A percentile compares a stretch with the other conserved stretches of the same genome.
phyloP scores from a whole-genome alignment of 176 grass and related monocot species.

The Pontederia crassipes region DNA sequence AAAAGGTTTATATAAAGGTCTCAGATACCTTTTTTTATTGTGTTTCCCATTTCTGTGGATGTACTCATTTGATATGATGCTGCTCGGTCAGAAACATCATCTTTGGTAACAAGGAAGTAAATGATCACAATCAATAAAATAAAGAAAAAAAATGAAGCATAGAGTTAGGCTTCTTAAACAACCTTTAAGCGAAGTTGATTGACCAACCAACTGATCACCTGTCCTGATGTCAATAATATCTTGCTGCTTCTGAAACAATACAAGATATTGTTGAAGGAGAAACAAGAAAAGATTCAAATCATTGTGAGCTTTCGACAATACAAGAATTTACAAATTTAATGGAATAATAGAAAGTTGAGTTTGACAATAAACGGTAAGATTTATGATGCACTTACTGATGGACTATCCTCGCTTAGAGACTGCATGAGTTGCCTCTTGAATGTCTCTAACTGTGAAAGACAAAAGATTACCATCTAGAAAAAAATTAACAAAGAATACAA shows the following conservation, averaged over 20 bases:
- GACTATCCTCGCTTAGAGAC: slow-evolving; percentile 57
- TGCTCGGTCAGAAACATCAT: slow-evolving; percentile 28
- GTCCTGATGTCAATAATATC: slow-evolving; percentile 69
- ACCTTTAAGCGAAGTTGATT: slow-evolving; percentile 56
- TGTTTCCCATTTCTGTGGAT: slow-evolving; percentile 21
- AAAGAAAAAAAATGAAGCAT: not conserved
- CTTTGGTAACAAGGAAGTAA: slow-evolving; percentile 30
- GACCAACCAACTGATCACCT: slow-evolving; percentile 43
- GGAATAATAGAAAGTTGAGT: not conserved
- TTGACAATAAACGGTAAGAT: not conserved
- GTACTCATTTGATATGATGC: slow-evolving; percentile 22
- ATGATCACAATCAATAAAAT: not conserved
- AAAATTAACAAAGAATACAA: not conserved
- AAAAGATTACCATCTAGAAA: slow-evolving; percentile 7
- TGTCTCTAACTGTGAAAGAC: slow-evolving; percentile 57
- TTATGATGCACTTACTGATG: slow-evolving; percentile 41
- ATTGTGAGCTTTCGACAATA: not conserved
- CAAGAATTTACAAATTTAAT: not conserved
- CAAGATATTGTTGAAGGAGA: not conserved
- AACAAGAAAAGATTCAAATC: not conserved
- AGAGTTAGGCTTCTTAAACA: not conserved
- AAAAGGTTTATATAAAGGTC: not conserved
- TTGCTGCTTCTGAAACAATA: slow-evolving; percentile 31
- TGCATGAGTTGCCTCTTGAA: slow-evolving; percentile 95
- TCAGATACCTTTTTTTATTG: slow-evolving; percentile 44